Evolutionary conservation across 306 rosid species (phyloP).

Genomic region (Vigna mungo): DNA sequence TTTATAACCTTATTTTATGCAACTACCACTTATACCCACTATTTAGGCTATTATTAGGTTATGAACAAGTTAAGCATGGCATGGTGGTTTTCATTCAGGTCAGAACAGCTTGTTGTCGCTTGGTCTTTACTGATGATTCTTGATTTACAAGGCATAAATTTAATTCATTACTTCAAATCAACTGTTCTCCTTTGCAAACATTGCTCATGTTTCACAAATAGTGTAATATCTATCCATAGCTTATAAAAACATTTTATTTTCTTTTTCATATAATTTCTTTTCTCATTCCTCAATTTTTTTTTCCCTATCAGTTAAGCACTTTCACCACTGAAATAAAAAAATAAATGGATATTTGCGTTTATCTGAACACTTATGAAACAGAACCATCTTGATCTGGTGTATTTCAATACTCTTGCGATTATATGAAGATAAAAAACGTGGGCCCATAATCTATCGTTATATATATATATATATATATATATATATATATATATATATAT

Average conservation of each 20-base stretch:
- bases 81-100: slow-evolving; percentile 28
- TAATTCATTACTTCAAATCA: slow-evolving; percentile 46
- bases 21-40: slow-evolving; percentile 17
- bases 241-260: neutral
- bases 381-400: no score
- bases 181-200: slow-evolving; percentile 20
- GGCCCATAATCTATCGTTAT: no score
- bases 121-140: slow-evolving; percentile 27
- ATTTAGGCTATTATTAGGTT: slow-evolving; percentile 44
- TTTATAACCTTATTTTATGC: slow-evolving; percentile 46
- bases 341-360: no score
- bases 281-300: neutral
- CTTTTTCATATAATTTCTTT: neutral
- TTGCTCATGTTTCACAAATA: slow-evolving; percentile 11
- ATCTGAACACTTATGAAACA: no score
- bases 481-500: no score
- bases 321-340: no score
- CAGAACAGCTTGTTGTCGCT: slow-evolving; percentile 39
- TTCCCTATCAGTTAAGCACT: no score
- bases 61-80: slow-evolving; percentile 46
- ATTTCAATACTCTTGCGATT: no score
- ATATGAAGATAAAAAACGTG: no score
- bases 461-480: no score
- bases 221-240: slow-evolving; percentile 34
- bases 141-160: slow-evolving; percentile 46